Evolutionary conservation across 176 grass and related monocot genomes (phyloP), one percentile per base, ranked within the genome.

Genomic region (Phoenix roebelenii): DNA sequence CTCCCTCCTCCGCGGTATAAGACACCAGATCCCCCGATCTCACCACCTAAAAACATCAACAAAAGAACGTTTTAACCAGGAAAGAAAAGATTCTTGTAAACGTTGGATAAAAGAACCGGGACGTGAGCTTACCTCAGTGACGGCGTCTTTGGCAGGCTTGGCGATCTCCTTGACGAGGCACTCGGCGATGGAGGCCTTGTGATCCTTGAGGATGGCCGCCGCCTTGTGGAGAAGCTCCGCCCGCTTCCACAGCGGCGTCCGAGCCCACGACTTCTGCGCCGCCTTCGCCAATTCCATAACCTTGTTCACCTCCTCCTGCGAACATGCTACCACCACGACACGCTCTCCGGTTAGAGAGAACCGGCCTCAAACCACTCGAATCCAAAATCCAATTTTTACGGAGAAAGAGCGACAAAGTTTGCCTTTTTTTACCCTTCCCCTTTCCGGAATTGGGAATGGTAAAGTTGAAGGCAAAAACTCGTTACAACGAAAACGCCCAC

Each of bases 271-370:
- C 76, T 88, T 97, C 63, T 97, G 93, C 0, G 81, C 87, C 32
- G 68, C 78, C 78, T 97, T 97, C 5, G 93, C 83, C 0, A 58
- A 51, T 16, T 97, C 93, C 84, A 97, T 97, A 25, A 83, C 93
- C 74, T 88, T 97, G 81, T 97, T 97, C 55, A 97, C 93, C 73
- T 97, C 93, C 77, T 88, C 93, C 72, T 97, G 93, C 14, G 93
- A 92, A 51, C 93, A 97, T 75, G 93, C 93, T 97, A 74, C 32
- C 32, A 16, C 52, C 14, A 66, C 20, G 64, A 0, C 35, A 9
- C 35, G 35, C 9, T 44, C 35, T 44, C 35, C 10, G 10, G 35
- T 44, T 9, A 44, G 35, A 2, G 10, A 30, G 35, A 44, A 44
- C 35, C 9, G 35, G 35, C 10, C 7, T 44, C 35, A 14, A 14